Percentiles rank a stretch among this genome's conserved stretches.
phyloP scores from a whole-genome alignment of 2,329 filamentous ascomycete genomes.

The Orbilia ellipsospora region DNA sequence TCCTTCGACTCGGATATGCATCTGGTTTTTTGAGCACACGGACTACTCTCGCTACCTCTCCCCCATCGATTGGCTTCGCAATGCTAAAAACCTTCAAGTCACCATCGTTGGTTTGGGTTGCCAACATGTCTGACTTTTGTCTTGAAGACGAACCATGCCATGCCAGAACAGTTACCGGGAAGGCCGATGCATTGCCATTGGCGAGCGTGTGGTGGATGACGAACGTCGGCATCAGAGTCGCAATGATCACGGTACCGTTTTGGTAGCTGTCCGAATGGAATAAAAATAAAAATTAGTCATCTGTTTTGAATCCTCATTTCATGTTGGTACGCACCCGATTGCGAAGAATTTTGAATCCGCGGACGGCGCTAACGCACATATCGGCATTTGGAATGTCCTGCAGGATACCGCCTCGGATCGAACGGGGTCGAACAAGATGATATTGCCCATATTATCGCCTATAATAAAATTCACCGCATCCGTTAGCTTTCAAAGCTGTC shows the following conservation, averaged over 20 bases:
- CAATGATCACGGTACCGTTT: conserved; percentile 92
- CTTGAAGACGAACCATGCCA: conserved; percentile 98
- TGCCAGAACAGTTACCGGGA: conserved; percentile 83
- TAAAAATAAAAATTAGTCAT: background rate
- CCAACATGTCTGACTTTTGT: conserved; percentile 97
- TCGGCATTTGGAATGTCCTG: conserved; percentile 91
- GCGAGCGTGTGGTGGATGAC: conserved; percentile 93
- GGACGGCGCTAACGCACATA: conserved; percentile 90
- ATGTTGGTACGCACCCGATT: conserved; percentile 76
- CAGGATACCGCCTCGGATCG: conserved; percentile 93
- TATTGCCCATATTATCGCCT: conserved; percentile 93
- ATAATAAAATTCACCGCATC: conserved; percentile 55
- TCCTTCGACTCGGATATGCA: conserved; percentile 77
- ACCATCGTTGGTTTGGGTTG: conserved; percentile 89
- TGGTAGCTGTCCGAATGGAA: conserved; percentile 74
- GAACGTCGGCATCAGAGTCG: conserved; percentile 87
- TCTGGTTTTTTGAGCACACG: conserved; percentile 85
- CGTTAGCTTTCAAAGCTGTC: conserved; percentile 35
- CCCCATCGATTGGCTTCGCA: conserved; percentile 77
- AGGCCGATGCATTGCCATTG: conserved; percentile 80
- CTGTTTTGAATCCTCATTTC: conserved; percentile 2
- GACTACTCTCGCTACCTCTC: conserved; percentile 86
- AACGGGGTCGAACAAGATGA: conserved; percentile 92
- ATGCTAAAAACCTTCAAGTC: conserved; percentile 97
- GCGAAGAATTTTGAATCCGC: conserved; percentile 94